Evolutionary conservation across 352 stramenopile species (phyloP), one percentile per base, ranked within the genome.

Genomic region (Phytophthora multivora): DNA sequence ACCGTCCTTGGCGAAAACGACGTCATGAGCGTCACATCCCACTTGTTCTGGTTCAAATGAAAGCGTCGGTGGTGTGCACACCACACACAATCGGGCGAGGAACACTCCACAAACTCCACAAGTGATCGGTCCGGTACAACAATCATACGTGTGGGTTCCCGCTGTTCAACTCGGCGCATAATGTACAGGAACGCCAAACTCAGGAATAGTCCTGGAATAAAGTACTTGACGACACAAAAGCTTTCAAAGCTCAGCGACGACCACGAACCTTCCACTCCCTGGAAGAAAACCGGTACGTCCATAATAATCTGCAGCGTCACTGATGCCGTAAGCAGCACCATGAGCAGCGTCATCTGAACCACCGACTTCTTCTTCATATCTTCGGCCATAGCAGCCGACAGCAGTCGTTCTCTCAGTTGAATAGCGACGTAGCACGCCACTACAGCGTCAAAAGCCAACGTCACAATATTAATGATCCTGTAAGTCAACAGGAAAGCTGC

Each of bases 291-390:
- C 0, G 79, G 71, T 4, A 83, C 48, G 35, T 89, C 79, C 79
- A 91, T 89, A 25, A 77, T 55, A 1, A 77, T 61, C 64, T 89
- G 65, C 8, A 91, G 48, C 16, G 66, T 47, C 42, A 91, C 35
- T 5, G 79, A 76, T 6, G 58, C 60, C 11, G 60, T 81, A 8
- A 91, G 67, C 12, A 69, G 42, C 2, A 60, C 42, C 64, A 89
- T 83, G 0, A 91, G 63, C 48, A 88, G 65, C 40, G 71, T 83
- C 77, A 91, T 88, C 63, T 91, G 82, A 28, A 82, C 64, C 30
- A 88, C 75, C 31, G 79, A 88, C 60, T 91, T 91, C 16, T 69
- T 65, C 69, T 89, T 91, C 79, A 91, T 89, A 30, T 91, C 73
- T 40, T 91, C 82, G 0, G 79, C 68, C 79, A 91, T 88, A 5